Base-by-base conservation (phyloP, 2,329 filamentous ascomycete genomes). In the Fusarium continuum region DNA sequence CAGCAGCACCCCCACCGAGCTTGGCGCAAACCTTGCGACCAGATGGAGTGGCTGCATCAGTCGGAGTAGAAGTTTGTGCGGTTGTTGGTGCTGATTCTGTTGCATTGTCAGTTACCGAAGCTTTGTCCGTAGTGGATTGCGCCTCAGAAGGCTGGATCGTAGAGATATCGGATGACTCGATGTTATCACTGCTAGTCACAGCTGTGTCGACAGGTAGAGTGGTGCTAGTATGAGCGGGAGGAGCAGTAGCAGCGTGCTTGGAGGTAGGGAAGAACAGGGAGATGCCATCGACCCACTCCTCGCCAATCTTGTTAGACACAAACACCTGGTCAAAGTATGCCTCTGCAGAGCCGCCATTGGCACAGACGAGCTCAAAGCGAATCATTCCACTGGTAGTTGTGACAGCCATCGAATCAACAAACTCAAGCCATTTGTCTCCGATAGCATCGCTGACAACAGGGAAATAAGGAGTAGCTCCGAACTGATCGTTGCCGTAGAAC, bases 311-410 rank as follows among this genome's bases (percentile, higher is more conserved):
- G 26, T 70, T 62, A 1, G 67, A 65, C 10, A 70, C 47, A 34
- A 70, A 70, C n/a, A 68, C 65, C 34, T 70, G 62, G 4, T 70
- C 67, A 22, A 70, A 59, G 31, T 53, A 62, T n/a, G 66, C 56
- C 31, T 64, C 49, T 4, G 67, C 67, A 45, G 64, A 48, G 10
- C 65, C 67, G 5, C 50, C 51, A 2, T 65, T 44, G 19, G 53
- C 20, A 34, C 67, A 70, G 9, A 49, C 51, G 17, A 70, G 62
- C 10, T 61, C 50, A 7, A 70, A 70, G 2, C 57, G 54, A n/a
- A 70, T 43, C 32, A 51, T 51, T 6, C 67, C 67, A 9, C 56
- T 65, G 2, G 59, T 19, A 8, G 59, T 63, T 4, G 54, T 44
- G 25, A 70, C 50, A 6, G 62, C 46, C 38, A 61, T 55, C 4